Conservation (phyloP, 768 basidiomycete genomes). For the Cyclocybe aegerita region DNA sequence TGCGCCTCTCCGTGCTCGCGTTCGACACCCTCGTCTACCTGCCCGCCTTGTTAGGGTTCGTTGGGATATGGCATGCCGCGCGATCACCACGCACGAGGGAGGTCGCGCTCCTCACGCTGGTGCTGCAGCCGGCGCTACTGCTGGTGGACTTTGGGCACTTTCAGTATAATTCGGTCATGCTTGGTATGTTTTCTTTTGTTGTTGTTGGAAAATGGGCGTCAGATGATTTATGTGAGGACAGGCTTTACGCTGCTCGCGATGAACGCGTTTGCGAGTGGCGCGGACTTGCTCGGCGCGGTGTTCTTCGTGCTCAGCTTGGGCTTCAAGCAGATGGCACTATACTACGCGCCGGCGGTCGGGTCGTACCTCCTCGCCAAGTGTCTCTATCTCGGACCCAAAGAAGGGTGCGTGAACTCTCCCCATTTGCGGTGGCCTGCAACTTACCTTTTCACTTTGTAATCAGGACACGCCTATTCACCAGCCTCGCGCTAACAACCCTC, state of each 20-base stretch:
- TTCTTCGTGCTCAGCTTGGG: conserved; percentile 83
- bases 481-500: conserved; percentile 61
- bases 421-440: background rate
- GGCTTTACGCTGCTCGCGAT: conserved; percentile 71
- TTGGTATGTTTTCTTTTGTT: conserved; percentile 49
- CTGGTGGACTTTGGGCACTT: conserved; percentile 93
- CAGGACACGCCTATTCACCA: conserved; percentile 57
- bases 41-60: conserved; percentile 70
- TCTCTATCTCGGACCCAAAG: conserved; percentile 65
- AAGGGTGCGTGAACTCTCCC: conserved; percentile 54
- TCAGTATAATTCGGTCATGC: conserved; percentile 94
- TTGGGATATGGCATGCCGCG: conserved; percentile 60
- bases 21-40: conserved; percentile 75
- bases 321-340: conserved; percentile 96
- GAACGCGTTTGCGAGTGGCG: conserved; percentile 64
- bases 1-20: conserved; percentile 74
- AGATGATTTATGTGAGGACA: too few species aligned
- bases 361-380: conserved; percentile 90
- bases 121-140: conserved; percentile 82
- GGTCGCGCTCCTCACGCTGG: conserved; percentile 63
- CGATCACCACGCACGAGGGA: conserved; percentile 81
- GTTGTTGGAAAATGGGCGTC: too few species aligned
- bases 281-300: conserved; percentile 74
- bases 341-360: conserved; percentile 92
- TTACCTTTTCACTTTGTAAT: background rate